Evolutionary conservation across 352 stramenopile species (phyloP).

Genomic region (Pythium folliculosum): DNA sequence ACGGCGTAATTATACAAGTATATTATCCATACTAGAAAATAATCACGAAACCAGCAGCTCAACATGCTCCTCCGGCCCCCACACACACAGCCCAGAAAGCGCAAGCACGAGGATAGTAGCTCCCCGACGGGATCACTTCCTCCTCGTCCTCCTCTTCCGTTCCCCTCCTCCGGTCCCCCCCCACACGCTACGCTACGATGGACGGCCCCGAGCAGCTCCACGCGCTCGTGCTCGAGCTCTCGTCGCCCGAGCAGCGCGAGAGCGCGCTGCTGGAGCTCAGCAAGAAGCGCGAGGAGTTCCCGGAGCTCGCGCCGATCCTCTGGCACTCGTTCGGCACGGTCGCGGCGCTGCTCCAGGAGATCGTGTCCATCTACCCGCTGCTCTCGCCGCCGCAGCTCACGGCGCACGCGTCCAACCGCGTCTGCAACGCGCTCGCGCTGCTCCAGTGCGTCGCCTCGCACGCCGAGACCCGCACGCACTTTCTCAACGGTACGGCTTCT

Average conservation of each 20-base stretch:
- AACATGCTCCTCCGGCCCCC: too few relatives aligned
- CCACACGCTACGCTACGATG: constrained; percentile 20
- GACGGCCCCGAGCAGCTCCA: constrained; percentile 79
- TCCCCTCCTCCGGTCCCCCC: background rate
- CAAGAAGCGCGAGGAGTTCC: constrained; percentile 98
- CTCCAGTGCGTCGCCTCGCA: constrained; percentile 98
- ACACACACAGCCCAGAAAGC: background rate
- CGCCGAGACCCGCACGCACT: constrained; percentile 95
- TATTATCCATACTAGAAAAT: too few relatives aligned
- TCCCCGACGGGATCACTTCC: background rate
- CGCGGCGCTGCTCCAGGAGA: constrained; percentile 97
- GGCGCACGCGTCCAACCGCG: constrained; percentile 95
- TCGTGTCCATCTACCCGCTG: constrained; percentile 98
- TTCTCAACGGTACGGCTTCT: constrained; percentile 86
- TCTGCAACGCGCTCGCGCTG: constrained; percentile 98
- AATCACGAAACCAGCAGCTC: too few relatives aligned
- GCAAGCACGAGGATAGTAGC: too few relatives aligned
- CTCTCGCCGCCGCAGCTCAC: constrained; percentile 97
- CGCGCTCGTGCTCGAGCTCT: constrained; percentile 93
- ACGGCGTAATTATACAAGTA: too few relatives aligned
- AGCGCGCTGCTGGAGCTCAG: constrained; percentile 97
- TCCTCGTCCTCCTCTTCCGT: background rate
- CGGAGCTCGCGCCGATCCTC: constrained; percentile 97
- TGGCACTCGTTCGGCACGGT: constrained; percentile 98
- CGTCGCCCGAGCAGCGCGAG: constrained; percentile 94